phyloP scores from a whole-genome alignment of 2,329 filamentous ascomycete genomes.

The Drechmeria coniospora region DNA sequence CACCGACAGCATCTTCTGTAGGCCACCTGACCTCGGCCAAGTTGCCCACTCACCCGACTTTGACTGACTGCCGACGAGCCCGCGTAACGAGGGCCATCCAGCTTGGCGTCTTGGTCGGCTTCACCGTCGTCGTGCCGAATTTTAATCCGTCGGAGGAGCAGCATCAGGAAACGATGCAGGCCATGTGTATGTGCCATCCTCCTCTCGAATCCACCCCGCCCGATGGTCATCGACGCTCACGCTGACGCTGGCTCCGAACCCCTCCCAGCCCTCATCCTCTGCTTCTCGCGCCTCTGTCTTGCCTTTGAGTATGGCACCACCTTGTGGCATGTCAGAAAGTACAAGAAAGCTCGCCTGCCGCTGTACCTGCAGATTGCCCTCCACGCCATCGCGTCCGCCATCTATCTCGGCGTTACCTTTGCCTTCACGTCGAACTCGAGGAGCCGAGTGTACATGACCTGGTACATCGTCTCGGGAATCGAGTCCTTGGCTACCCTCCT shows the following conservation, averaged over 20 bases:
- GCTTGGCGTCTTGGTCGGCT: slow-evolving; percentile 49
- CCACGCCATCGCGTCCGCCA: slow-evolving; percentile 17
- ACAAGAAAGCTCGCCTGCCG: slow-evolving; percentile 18
- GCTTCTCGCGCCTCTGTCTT: slow-evolving; percentile 36
- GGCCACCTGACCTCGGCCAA: background rate
- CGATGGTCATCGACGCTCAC: too few species aligned
- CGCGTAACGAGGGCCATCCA: slow-evolving; percentile 42
- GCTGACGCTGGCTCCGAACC: too few species aligned
- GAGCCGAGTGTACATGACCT: slow-evolving; percentile 20
- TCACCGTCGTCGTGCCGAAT: slow-evolving; percentile 41
- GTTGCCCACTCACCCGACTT: background rate
- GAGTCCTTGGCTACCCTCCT: slow-evolving; percentile 37
- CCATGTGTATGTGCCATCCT: slow-evolving; percentile 19
- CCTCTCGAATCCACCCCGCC: background rate
- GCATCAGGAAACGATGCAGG: slow-evolving; percentile 20
- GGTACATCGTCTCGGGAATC: slow-evolving; percentile 38
- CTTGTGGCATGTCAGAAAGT: slow-evolving; percentile 25
- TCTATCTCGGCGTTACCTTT: slow-evolving; percentile 28
- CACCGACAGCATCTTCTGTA: slow-evolving; percentile 44
- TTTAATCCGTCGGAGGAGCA: slow-evolving; percentile 25
- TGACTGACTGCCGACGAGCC: slow-evolving; percentile 15
- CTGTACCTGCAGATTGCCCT: slow-evolving; percentile 20
- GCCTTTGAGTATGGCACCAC: slow-evolving; percentile 37
- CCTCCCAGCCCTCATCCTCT: slow-evolving; percentile 26
- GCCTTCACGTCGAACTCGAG: slow-evolving; percentile 16